Conservation (phyloP, 352 stramenopile genomes). For the Thraustochytrium sp. region DNA sequence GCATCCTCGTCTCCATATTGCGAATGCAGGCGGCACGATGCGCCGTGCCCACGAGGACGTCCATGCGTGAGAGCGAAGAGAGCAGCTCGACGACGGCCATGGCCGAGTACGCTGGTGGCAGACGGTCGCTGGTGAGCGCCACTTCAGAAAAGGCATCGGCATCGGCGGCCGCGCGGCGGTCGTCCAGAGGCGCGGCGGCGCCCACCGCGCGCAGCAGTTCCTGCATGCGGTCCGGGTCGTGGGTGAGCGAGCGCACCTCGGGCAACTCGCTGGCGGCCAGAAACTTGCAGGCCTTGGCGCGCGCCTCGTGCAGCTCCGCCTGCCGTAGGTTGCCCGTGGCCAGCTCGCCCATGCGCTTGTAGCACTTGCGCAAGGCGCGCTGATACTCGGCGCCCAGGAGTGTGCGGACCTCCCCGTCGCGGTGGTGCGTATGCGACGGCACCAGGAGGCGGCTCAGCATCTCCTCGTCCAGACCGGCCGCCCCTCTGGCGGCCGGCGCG, state of each 20-base stretch:
- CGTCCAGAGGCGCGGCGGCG: neutral
- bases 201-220: neutral
- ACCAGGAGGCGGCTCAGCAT: neutral
- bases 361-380: neutral
- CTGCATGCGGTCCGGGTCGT: neutral
- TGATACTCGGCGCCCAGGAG: neutral
- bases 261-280: neutral
- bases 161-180: neutral
- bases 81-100: neutral
- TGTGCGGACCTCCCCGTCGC: neutral
- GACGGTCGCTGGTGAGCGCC: neutral
- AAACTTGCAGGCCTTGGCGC: neutral
- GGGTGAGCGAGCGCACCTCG: neutral
- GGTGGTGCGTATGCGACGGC: neutral
- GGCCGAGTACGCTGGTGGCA: neutral
- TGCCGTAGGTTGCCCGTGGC: neutral
- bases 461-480: neutral
- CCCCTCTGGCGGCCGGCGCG: no score
- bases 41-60: neutral
- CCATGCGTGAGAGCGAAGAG: neutral
- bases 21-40: neutral
- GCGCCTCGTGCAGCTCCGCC: neutral
- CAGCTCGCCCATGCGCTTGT: neutral
- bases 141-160: neutral
- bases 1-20: constrained; percentile 17